Evolutionary conservation across 495 filamentous ascomycete species (phyloP).

Genomic region (Podospora fimiseda): DNA sequence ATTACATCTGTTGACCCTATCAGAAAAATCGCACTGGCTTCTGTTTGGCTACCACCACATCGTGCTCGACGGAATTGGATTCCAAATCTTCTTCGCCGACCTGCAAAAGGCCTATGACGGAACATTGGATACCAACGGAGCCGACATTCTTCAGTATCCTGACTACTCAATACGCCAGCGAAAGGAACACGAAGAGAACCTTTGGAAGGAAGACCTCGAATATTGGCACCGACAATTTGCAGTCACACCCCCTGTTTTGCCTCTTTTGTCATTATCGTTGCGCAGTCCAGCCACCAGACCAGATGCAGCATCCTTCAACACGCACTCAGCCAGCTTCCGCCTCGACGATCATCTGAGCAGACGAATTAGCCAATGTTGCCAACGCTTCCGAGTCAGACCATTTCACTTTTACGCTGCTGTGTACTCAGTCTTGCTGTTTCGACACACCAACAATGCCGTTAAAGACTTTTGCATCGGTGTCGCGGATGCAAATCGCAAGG

Average conservation of each 20-base stretch:
- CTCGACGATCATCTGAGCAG: neutral
- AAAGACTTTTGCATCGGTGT: neutral
- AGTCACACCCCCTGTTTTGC: neutral
- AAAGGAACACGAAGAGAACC: neutral
- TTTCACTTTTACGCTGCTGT: neutral
- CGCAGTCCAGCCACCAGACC: too few species aligned
- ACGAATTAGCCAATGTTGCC: neutral
- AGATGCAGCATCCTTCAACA: neutral
- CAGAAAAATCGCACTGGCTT: neutral
- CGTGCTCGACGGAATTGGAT: neutral
- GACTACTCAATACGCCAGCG: neutral
- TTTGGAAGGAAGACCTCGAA: neutral
- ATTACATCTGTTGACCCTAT: neutral
- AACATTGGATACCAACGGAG: neutral
- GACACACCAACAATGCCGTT: neutral
- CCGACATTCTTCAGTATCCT: neutral
- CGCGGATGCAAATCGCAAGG: neutral
- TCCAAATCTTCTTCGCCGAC: neutral
- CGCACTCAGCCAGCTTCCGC: neutral
- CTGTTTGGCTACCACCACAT: neutral
- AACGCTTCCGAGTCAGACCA: neutral
- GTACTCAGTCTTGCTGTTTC: neutral
- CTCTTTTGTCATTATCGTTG: too few species aligned
- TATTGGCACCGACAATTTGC: neutral
- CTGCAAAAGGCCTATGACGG: neutral